Base-by-base conservation (phyloP, 805 yeast species). In the Suhomyces emberorum region DNA sequence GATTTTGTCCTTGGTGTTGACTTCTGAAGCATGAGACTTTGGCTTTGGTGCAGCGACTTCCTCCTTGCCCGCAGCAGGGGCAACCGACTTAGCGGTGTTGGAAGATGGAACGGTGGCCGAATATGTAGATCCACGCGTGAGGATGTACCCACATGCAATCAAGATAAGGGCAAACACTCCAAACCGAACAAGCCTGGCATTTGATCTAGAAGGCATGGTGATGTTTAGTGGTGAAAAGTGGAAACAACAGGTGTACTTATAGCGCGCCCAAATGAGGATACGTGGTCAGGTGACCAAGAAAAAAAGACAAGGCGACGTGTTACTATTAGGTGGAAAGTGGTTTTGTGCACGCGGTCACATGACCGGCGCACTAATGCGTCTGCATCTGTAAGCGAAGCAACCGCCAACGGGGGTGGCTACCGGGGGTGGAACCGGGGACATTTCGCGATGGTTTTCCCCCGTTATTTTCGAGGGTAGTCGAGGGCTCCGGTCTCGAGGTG, bases 131-230 rank as follows among this genome's bases (percentile, higher is more conserved):
- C 77, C 77, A 44, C 64, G 64, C 12, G 77, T 62, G 28, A 72
- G 61, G 29, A 72, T 68, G 48, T 58, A 72, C 9, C 76, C 77
- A 47, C 75, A 71, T 28, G 69, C 55, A 28, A 72, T 56, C 45
- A 72, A 56, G 28, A 69, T 65, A 4, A 62, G 48, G 22, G 76
- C 75, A 47, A 72, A 71, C 33, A 72, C 60, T 19, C 66, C 75
- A 43, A 72, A 72, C 46, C 78, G 57, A 18, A 71, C 55, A 39
- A 72, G 48, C 39, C 78, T 63, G 42, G 77, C 73, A 47, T 70
- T 70, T 17, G 74, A 61, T 51, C 76, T 63, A 12, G 46, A 39
- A 28, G 45, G 30, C 37, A 34, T 34, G 21, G 18, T 21, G 17
- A 7, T 15, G 7, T 7, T n/a, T 29, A 7, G 23, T 7, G 23